Evolutionary conservation across 2,329 filamentous ascomycete species (phyloP).

Genomic region (Hansfordia pulvinata): DNA sequence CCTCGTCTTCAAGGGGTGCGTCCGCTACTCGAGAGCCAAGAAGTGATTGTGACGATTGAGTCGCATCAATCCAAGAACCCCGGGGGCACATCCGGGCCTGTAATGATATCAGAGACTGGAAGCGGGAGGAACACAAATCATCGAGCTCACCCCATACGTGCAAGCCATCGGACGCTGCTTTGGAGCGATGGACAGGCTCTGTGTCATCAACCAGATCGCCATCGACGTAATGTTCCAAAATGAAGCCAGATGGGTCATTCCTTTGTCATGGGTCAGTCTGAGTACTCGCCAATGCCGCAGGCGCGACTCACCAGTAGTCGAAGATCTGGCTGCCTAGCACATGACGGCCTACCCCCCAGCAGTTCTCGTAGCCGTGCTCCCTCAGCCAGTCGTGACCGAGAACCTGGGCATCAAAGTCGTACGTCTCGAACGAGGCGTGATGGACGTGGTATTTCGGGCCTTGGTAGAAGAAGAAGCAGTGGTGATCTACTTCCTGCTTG

Average conservation of each 20-base stretch:
- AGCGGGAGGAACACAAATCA: too few relatives aligned
- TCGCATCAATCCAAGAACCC: too few relatives aligned
- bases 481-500: constrained; percentile 31
- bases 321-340: constrained; percentile 60
- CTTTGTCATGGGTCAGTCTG: constrained; percentile 14
- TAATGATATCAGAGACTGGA: too few relatives aligned
- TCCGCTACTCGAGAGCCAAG: too few relatives aligned
- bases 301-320: constrained; percentile 51
- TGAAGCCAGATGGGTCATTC: constrained; percentile 49
- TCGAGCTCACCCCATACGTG: too few relatives aligned
- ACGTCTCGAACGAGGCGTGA: constrained; percentile 56
- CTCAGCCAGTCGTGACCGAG: constrained; percentile 58
- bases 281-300: constrained; percentile 4
- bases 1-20: too few relatives aligned
- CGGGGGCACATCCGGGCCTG: too few relatives aligned
- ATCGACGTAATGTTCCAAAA: constrained; percentile 59
- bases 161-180: too few relatives aligned
- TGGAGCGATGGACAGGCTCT: too few relatives aligned
- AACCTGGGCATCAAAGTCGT: constrained; percentile 58
- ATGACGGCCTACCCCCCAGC: constrained; percentile 61
- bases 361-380: constrained; percentile 46
- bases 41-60: too few relatives aligned
- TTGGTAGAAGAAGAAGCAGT: constrained; percentile 36
- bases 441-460: constrained; percentile 41
- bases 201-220: constrained; percentile 50